A percentile compares a stretch with the other conserved stretches of the same genome.
Conservation (phyloP, 805 yeast species). For the Yamadazyma paraphyllophila region DNA sequence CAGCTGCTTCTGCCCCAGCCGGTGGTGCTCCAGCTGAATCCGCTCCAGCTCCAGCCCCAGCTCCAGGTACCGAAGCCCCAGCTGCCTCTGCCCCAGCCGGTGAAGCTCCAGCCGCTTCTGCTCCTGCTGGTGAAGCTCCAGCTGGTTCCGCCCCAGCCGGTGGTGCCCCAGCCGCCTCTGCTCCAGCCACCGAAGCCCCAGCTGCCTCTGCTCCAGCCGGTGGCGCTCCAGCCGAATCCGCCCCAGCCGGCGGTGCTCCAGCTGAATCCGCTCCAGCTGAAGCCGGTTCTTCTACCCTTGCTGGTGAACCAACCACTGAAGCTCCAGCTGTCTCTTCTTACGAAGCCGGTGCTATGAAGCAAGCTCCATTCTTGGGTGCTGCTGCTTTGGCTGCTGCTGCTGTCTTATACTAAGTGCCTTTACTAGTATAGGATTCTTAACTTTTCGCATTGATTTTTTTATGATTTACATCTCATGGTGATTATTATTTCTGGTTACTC, state of each 20-base stretch:
- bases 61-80: constrained; percentile 3
- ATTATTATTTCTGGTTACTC: constrained; percentile 7
- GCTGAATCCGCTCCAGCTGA: constrained; percentile 13
- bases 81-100: too few species aligned
- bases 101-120: constrained; percentile 16
- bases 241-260: constrained; percentile 12
- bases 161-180: too few species aligned
- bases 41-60: constrained; percentile 14
- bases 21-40: constrained; percentile 9
- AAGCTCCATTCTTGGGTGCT: constrained; percentile 18
- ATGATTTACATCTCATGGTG: constrained; percentile 2
- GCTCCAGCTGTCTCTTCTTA: constrained; percentile 17
- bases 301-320: constrained; percentile 14
- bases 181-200: constrained; percentile 16
- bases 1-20: constrained; percentile 14
- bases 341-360: constrained; percentile 18
- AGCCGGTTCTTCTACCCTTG: constrained; percentile 13
- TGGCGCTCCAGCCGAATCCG: constrained; percentile 9
- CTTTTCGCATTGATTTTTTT: constrained; percentile 7
- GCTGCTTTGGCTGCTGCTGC: constrained; percentile 27
- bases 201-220: constrained; percentile 13
- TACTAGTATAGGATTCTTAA: background rate
- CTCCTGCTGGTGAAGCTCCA: constrained; percentile 12
- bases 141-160: constrained; percentile 13
- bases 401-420: constrained; percentile 17